Conservation (phyloP, 257 asterid species). For the Scutellaria galericulata region DNA sequence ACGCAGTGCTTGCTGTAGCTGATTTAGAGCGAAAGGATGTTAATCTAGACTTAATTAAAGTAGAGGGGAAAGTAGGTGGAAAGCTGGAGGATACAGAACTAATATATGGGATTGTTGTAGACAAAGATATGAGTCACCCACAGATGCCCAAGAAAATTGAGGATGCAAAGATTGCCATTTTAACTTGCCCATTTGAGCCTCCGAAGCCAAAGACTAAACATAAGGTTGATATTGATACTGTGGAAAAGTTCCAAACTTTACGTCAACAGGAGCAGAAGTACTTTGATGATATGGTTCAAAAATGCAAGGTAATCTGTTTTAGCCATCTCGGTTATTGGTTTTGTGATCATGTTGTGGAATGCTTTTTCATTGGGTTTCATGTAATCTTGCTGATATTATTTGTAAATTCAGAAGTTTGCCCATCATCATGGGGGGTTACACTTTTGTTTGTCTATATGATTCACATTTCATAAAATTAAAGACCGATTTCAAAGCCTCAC, state of each 20-base stretch:
- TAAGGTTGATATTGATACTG: conserved; percentile 96
- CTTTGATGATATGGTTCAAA: conserved; percentile 93
- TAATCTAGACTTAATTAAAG: conserved; percentile 92
- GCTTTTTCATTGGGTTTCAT: not conserved
- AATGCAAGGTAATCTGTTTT: conserved; percentile 82
- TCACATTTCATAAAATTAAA: conserved; percentile 7
- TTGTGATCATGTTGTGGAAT: not conserved
- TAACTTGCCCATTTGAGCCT: conserved; percentile 97
- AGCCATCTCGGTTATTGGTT: conserved; percentile 15
- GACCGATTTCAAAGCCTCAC: conserved; percentile 23
- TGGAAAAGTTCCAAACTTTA: conserved; percentile 82
- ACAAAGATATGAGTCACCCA: conserved; percentile 98
- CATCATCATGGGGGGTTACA: not conserved
- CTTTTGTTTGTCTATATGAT: conserved; percentile 27
- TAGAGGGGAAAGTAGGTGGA: conserved; percentile 97
- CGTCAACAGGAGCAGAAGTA: conserved; percentile 89
- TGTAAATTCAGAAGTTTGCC: not conserved
- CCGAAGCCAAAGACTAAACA: conserved; percentile 99
- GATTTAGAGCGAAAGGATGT: conserved; percentile 97
- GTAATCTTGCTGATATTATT: not conserved
- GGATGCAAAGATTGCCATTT: conserved; percentile 89
- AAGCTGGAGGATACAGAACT: conserved; percentile 95
- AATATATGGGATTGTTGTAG: conserved; percentile 85
- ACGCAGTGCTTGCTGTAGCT: conserved; percentile 96
- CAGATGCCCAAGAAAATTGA: conserved; percentile 96